Percentiles rank a stretch among this genome's conserved stretches.
phyloP scores from a whole-genome alignment of 2,329 filamentous ascomycete genomes.

The Polychaeton citri region DNA sequence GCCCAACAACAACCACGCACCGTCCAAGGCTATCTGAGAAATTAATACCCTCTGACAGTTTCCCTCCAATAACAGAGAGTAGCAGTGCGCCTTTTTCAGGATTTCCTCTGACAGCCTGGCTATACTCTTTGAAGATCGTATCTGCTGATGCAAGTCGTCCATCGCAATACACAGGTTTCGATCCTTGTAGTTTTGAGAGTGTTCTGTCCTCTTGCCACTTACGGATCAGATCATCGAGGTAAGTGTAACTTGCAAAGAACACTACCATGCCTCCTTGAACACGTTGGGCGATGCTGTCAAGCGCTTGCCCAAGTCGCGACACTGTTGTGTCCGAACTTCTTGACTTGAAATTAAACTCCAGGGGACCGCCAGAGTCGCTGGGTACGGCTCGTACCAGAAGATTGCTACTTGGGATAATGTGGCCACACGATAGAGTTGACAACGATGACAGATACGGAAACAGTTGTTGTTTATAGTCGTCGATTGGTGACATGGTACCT shows the following conservation, averaged over 20 bases:
- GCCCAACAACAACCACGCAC: slow-evolving; percentile 78
- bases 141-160: slow-evolving; percentile 46
- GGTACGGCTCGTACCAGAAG: slow-evolving; percentile 64
- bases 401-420: slow-evolving; percentile 77
- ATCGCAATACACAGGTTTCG: slow-evolving; percentile 41
- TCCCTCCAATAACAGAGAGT: slow-evolving; percentile 83
- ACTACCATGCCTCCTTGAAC: slow-evolving; percentile 84
- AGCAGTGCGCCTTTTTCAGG: slow-evolving; percentile 57
- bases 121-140: slow-evolving; percentile 61
- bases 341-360: slow-evolving; percentile 81
- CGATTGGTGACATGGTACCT: slow-evolving; percentile 95
- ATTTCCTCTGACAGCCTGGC: slow-evolving; percentile 41
- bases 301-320: slow-evolving; percentile 56
- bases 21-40: slow-evolving; percentile 85
- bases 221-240: slow-evolving; percentile 56
- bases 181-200: slow-evolving; percentile 11
- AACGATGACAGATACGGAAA: slow-evolving; percentile 63
- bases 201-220: slow-evolving; percentile 26
- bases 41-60: slow-evolving; percentile 95
- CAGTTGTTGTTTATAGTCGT: slow-evolving; percentile 75
- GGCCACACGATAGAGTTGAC: slow-evolving; percentile 77
- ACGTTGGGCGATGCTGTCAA: slow-evolving; percentile 56
- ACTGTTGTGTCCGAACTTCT: slow-evolving; percentile 55
- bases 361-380: slow-evolving; percentile 35
- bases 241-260: slow-evolving; percentile 93